A percentile compares a stretch with the other conserved stretches of the same genome.
Conservation (phyloP, 179 eudicot genomes). For the Silene noctiflora region DNA sequence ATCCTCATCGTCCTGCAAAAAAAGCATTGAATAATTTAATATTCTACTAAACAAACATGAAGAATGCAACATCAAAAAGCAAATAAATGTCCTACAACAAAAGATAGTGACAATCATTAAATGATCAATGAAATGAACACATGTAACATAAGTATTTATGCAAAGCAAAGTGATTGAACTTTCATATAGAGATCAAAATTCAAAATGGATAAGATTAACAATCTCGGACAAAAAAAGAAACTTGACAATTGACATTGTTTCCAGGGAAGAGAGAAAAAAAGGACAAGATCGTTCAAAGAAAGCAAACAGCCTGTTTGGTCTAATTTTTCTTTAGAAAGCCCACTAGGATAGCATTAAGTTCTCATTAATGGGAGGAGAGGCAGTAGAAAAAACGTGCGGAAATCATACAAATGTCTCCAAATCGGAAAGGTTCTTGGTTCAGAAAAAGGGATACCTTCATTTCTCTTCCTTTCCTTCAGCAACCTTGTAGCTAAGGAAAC, state of each 20-base stretch:
- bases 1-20: constrained; percentile 49
- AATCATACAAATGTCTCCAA: not conserved
- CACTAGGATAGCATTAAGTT: not conserved
- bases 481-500: not conserved
- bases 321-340: not conserved
- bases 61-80: not conserved
- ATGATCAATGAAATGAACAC: not conserved
- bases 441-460: not conserved
- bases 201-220: not conserved
- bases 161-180: not conserved
- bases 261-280: not conserved
- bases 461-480: not conserved
- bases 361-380: not conserved
- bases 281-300: too few species aligned
- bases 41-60: not conserved
- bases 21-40: not conserved
- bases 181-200: not conserved
- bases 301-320: not conserved
- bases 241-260: not conserved
- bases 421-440: not conserved
- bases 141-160: not conserved
- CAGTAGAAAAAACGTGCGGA: not conserved
- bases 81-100: constrained; percentile 25
- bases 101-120: not conserved
- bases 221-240: not conserved